Evolutionary conservation across 192 early-diverging fungal genomes (phyloP), one percentile per base, ranked within the genome.

Genomic region (Gaertneriomyces sp.): DNA sequence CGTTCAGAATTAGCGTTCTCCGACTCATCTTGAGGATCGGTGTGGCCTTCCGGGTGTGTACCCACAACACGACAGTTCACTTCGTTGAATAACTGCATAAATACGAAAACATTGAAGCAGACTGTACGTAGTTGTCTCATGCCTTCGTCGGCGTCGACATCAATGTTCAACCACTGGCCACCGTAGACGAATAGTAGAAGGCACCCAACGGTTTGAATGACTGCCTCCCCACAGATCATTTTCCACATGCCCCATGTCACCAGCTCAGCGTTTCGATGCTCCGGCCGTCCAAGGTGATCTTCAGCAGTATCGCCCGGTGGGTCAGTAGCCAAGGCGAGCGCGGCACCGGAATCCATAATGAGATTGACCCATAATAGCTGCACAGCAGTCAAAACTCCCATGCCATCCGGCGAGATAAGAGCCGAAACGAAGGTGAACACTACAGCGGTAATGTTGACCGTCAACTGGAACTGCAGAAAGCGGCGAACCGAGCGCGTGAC

Each of bases 341-440:
- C 93, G 1, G 96, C 96, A 74, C 98, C 83, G 0, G 94, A 93
- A 79, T 99, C 95, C 96, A 99, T 99, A 43, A 99, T 98, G 65
- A 99, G 79, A 73, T 99, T 99, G 60, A 99, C 91, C 95, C 95
- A 99, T 50, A 99, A 78, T 50, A 99, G 71, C 74, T 99, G 96
- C 1, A 98, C 89, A 10, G 95, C 94, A 1, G 92, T 92, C 62
- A 99, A 81, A 12, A 90, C 92, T 0, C 93, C 68, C 20, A 62
- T 61, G 6, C 54, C 50, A 11, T 72, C 56, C 6, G 77, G 55
- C 11, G 71, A 71, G 59, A 70, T 51, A 43, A 82, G 55, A 1
- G 76, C 53, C 0, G 76, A 72, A 3, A 80, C 54, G 45, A 82
- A 45, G 0, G 79, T 69, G 41, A 82, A 42, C 2, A 73, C 49